phyloP scores from a whole-genome alignment of 108 stramenopile genomes.

The Stephanodiscus minutulus region DNA sequence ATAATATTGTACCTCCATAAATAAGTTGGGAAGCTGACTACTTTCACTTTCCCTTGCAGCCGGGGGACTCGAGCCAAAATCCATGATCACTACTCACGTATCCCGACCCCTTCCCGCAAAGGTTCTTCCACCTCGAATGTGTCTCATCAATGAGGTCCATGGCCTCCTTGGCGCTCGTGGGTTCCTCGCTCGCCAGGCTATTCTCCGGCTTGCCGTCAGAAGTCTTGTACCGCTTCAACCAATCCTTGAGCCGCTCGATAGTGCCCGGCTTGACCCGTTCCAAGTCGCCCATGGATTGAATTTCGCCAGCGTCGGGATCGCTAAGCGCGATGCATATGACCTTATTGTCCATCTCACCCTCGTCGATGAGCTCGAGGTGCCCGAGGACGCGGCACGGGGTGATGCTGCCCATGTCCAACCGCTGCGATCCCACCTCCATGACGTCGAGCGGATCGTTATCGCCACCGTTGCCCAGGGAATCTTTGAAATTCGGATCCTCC shows the following conservation, averaged over 20 bases:
- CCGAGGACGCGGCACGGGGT: conserved; percentile 93
- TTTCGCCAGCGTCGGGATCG: conserved; percentile 69
- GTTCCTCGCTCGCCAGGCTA: conserved; percentile 80
- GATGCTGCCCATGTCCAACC: conserved; percentile 89
- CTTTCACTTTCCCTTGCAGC: conserved; percentile 54
- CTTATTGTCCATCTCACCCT: conserved; percentile 98
- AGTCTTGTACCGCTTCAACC: conserved; percentile 98
- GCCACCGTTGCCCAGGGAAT: conserved; percentile 81
- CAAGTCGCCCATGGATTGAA: conserved; percentile 81
- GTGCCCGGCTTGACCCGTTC: conserved; percentile 86
- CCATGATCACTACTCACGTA: conserved; percentile 53
- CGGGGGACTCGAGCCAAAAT: conserved; percentile 79
- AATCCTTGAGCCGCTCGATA: conserved; percentile 81
- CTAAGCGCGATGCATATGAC: conserved; percentile 87
- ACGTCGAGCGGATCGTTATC: conserved; percentile 98
- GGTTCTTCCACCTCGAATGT: conserved; percentile 71
- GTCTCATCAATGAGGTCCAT: conserved; percentile 78
- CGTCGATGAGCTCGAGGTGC: conserved; percentile 94
- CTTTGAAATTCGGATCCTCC: conserved; percentile 91
- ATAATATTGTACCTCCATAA: background rate
- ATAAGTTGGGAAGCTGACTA: background rate
- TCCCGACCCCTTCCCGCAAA: conserved; percentile 79
- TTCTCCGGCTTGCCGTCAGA: conserved; percentile 95
- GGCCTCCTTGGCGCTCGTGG: conserved; percentile 71
- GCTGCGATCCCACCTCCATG: conserved; percentile 90